Conservation (phyloP, 345 rosid genomes). For the Pistacia vera region DNA sequence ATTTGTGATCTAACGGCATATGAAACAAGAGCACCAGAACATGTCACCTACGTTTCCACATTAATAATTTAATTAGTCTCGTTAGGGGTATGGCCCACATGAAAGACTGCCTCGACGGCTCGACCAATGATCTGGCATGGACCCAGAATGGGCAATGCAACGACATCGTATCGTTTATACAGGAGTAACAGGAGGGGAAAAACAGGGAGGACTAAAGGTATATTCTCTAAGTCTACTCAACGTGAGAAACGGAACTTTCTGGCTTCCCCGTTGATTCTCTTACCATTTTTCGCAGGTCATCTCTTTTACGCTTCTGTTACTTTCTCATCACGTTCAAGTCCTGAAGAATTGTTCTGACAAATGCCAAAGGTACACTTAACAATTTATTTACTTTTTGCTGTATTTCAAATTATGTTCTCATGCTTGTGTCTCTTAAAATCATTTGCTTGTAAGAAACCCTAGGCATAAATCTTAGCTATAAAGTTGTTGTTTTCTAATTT, state of each 20-base stretch:
- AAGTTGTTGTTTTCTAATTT: no score
- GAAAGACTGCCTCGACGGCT: not conserved
- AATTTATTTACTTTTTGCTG: not conserved
- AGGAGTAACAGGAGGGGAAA: not conserved
- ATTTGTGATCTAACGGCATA: not conserved
- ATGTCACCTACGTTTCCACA: not conserved
- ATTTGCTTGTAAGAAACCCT: conserved; percentile 1
- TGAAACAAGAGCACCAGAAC: not conserved
- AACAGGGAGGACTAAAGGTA: not conserved
- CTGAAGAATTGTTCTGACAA: not conserved
- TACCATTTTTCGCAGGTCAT: not conserved
- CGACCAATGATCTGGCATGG: not conserved
- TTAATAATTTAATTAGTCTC: no score
- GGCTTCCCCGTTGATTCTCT: not conserved
- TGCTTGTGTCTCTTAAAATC: not conserved
- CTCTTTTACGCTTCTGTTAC: not conserved
- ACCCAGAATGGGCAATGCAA: not conserved
- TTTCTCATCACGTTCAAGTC: not conserved
- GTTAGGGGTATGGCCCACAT: not conserved
- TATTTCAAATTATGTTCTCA: not conserved
- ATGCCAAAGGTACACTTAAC: not conserved
- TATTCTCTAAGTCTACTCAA: not conserved
- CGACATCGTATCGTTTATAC: not conserved
- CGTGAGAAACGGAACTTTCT: not conserved
- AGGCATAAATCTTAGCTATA: not conserved